phyloP scores from a whole-genome alignment of 2,329 filamentous ascomycete genomes.

The Microsporum ferrugineum region DNA sequence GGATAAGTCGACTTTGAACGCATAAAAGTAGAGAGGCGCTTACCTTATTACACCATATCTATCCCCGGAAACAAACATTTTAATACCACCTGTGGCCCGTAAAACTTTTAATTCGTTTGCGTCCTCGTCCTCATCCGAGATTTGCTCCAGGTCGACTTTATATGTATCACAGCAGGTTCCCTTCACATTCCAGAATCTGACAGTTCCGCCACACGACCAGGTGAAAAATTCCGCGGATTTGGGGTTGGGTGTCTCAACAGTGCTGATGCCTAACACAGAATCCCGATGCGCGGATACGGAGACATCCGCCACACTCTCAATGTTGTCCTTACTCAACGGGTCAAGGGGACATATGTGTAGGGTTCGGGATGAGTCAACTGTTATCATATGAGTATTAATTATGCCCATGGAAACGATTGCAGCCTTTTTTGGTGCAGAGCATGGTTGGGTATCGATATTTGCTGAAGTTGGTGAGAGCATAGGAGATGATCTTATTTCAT shows the following conservation, averaged over 20 bases:
- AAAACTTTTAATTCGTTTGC: slow-evolving; percentile 48
- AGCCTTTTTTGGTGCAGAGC: slow-evolving; percentile 22
- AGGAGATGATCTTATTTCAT: slow-evolving; percentile 28
- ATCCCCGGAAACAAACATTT: slow-evolving; percentile 70
- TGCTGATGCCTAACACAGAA: slow-evolving; percentile 57
- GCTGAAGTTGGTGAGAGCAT: slow-evolving; percentile 14
- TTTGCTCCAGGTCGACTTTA: slow-evolving; percentile 57
- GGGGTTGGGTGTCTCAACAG: slow-evolving; percentile 49
- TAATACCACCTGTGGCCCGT: slow-evolving; percentile 49
- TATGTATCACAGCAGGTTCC: slow-evolving; percentile 57
- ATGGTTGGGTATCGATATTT: slow-evolving; percentile 16
- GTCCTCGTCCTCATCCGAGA: slow-evolving; percentile 34
- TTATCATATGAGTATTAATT: slow-evolving; percentile 55
- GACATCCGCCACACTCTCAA: slow-evolving; percentile 21
- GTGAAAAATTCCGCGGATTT: slow-evolving; percentile 68
- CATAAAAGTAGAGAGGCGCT: slow-evolving; percentile 11
- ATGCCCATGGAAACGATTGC: slow-evolving; percentile 57
- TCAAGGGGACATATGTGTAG: slow-evolving; percentile 53
- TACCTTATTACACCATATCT: slow-evolving; percentile 66
- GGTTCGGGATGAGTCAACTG: slow-evolving; percentile 62
- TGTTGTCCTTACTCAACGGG: slow-evolving; percentile 20
- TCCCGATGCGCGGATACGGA: slow-evolving; percentile 47
- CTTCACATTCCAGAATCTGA: slow-evolving; percentile 71
- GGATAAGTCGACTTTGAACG: slow-evolving; percentile 6
- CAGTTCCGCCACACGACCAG: slow-evolving; percentile 69